Conservation (phyloP, 2,329 filamentous ascomycete species). For the Escovopsis sp. region DNA sequence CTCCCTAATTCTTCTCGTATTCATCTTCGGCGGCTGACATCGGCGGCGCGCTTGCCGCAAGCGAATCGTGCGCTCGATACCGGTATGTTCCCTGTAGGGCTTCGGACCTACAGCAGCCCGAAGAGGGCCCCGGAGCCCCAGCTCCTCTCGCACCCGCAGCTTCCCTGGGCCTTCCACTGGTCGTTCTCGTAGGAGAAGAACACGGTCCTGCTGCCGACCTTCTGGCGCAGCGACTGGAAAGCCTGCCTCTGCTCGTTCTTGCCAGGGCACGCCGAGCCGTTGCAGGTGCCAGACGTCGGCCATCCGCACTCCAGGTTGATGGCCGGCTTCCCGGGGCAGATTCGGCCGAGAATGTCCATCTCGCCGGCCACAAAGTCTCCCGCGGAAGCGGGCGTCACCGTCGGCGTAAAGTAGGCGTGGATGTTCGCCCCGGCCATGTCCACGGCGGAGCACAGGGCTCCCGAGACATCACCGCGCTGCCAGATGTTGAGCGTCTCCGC, state of each 20-base stretch:
- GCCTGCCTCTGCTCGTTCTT: constrained; percentile 51
- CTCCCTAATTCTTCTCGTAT: no score
- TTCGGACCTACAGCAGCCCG: background rate
- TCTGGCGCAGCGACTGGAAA: constrained; percentile 52
- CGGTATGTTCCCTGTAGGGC: no score
- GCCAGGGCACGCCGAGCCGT: constrained; percentile 59
- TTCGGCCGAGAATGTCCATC: constrained; percentile 50
- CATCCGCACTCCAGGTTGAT: constrained; percentile 87
- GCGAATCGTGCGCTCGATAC: no score
- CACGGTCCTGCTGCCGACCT: constrained; percentile 51
- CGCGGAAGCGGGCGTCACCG: constrained; percentile 45
- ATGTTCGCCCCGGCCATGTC: constrained; percentile 77
- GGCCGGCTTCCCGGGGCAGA: constrained; percentile 58
- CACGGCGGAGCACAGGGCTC: constrained; percentile 52
- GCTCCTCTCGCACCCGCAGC: constrained; percentile 60
- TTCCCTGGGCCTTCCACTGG: constrained; percentile 60
- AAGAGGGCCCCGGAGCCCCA: constrained; percentile 44
- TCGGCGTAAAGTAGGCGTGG: constrained; percentile 84
- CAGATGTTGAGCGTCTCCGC: constrained; percentile 74
- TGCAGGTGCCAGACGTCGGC: constrained; percentile 55
- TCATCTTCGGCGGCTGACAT: no score
- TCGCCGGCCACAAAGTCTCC: constrained; percentile 63
- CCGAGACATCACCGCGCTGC: constrained; percentile 43
- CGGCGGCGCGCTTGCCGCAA: no score
- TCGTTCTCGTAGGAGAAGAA: constrained; percentile 76